Base-by-base conservation (phyloP, 2,329 filamentous ascomycete species). In the Neodidymelliopsis sp. region DNA sequence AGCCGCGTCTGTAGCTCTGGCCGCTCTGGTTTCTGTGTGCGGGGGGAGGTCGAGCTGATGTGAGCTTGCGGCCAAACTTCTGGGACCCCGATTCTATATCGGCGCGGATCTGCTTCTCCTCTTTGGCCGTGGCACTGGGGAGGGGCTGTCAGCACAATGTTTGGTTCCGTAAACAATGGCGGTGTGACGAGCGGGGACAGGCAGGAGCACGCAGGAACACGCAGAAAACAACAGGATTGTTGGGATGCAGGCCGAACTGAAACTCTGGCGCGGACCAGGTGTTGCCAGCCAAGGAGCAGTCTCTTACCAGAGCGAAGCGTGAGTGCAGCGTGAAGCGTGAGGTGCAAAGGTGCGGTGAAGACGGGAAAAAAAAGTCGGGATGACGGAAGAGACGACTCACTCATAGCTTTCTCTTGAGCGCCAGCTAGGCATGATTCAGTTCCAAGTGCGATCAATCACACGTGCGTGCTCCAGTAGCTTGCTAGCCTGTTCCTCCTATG, bases 381-480 rank as follows among this genome's bases (percentile, higher is more conserved):
- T 42, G 37, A 46, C 48, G 42, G 48, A 49, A 41, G 48, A 41
- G 48, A 29, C 44, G 40, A 68, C 70, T 72, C 62, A 74, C 71
- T 73, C 70, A 61, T 71, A 71, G 69, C 69, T 74, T 57, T 66
- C 63, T 49, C 68, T 70, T 57, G 67, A 67, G 53, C 67, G 67
- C 69, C 70, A 70, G 63, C 68, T 72, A 58, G 70, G 68, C 71
- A 74, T 73, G 59, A 57, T 64, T 59, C 59, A 56, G 53, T 44
- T 48, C 41, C 29, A 46, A 54, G 53, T 48, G 42, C 44, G 53
- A 47, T 56, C 49, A 52, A 52, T 52, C 37, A 39, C 47, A 50
- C 40, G 47, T 40, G 47, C 40, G 47, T 40, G 47, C 35, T 50
- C 47, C 47, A 41, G 40, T 50, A 50, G 47, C 40, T 48, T 60